Base-by-base conservation (phyloP, 768 basidiomycete genomes). In the Russula virescens region DNA sequence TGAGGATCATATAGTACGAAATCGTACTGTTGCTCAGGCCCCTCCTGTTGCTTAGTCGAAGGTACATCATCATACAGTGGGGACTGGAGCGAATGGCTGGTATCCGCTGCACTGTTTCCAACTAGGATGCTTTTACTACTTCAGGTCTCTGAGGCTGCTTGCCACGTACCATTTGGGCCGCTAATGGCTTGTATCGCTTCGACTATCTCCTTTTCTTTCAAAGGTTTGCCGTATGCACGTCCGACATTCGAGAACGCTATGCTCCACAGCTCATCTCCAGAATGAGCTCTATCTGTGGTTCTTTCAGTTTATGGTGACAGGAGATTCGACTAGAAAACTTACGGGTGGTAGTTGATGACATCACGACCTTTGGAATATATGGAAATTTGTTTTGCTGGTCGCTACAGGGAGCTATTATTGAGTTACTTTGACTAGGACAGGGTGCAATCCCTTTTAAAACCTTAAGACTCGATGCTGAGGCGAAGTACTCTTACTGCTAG, bases 191-290 rank as follows among this genome's bases (percentile, higher is more conserved):
- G 13, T 43, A 55, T 55, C 16, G 54, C 54, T 43, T 42, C 25
- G 5, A 38, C 54, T 16, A 55, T 43, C 38, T 55, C 54, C 23
- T 43, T 18, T 25, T 43, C 8, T 40, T n/a, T 28, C 23, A 28
- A 10, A 18, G 42, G 40, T 8, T 55, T 35, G 40, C 42, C 54
- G 52, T 25, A 40, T 25, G 35, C 52, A 40, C 38, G 54, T 43
- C 54, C 54, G 42, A 55, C 54, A 18, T 55, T 55, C 16, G 54
- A 55, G 40, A 55, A 55, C 16, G 54, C 54, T 13, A n/a, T 25
- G 18, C 19, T 28, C 54, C 54, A 55, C 40, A 55, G 40, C 8
- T 55, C 54, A 6, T 55, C 54, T 13, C 23, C 25, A 16, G 54
- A 43, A n/a, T 14, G 2, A 25, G 28, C 13, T 21, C 21, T 25